Base-by-base conservation (phyloP, 306 rosid genomes). In the Luffa acutangula region DNA sequence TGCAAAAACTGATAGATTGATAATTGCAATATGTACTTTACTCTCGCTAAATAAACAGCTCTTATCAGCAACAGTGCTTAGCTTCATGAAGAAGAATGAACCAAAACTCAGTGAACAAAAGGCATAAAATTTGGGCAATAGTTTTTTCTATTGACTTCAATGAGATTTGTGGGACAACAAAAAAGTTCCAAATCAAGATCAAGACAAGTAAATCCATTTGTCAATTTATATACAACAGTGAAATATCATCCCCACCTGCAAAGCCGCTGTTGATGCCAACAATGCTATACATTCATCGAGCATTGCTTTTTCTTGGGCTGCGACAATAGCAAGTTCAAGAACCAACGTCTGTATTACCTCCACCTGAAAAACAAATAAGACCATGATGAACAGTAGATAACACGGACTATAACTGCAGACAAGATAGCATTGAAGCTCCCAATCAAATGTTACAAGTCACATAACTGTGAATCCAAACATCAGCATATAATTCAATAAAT, bases 281-380 rank as follows among this genome's bases (percentile, higher is more conserved):
- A 90, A 82, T 0, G 85, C 85, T 84, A 93, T 91, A 77, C 98
- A 91, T 88, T 91, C 97, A 65, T 84, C 94, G 88, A 96, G 94
- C 92, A 90, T 83, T 67, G 92, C 93, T 86, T 87, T 93, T 84
- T 96, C 98, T 79, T 89, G 85, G 21, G 94, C 92, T 81, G 92
- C 93, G 69, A 93, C 75, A 46, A 82, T 81, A 76, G 98, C 91
- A 85, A 90, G 97, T 81, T 90, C 98, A 62, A 91, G 90, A 79
- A 89, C 92, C 88, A 93, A 87, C 78, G 82, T 79, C 59, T 87
- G 87, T 88, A 93, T 84, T 77, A 86, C 87, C 77, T 91, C 96
- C 87, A 81, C 94, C 99, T 96, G 82, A 42, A 83, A 78, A 14
- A 76, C 43, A 82, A 75, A 70, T 80, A 75, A 80, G 41, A 62